These are phyloP conservation scores for Geosiphon pyriformis DNA, from an alignment of 192 early-diverging fungal genomes.

Conservation along the genomic window DNA sequence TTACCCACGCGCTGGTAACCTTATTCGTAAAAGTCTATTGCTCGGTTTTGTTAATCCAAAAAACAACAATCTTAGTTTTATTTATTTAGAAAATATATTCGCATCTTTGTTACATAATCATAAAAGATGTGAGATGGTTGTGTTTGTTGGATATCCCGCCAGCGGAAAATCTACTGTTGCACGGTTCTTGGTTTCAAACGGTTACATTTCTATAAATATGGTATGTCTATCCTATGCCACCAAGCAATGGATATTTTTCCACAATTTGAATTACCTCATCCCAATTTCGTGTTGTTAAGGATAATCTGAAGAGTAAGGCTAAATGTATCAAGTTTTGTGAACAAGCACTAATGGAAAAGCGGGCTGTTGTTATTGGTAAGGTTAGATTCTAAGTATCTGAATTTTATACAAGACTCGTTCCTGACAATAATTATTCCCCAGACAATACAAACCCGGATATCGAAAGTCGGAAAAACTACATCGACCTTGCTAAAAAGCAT, in stretches of 20 bases:
- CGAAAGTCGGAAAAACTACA: slow-evolving; percentile 55
- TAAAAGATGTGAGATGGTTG: slow-evolving; percentile 50
- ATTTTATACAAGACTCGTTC: background rate
- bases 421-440: background rate
- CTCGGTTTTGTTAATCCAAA: background rate
- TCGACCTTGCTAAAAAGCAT: slow-evolving; percentile 53
- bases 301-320: slow-evolving; percentile 69
- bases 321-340: slow-evolving; percentile 62
- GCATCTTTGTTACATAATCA: slow-evolving; percentile 27
- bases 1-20: slow-evolving; percentile 30
- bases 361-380: slow-evolving; percentile 70
- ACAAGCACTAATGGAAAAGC: slow-evolving; percentile 44
- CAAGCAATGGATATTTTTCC: no score
- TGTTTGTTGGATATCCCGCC: slow-evolving; percentile 80
- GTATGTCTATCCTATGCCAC: slow-evolving; percentile 10
- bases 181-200: slow-evolving; percentile 53
- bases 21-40: background rate
- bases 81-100: background rate
- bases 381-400: background rate
- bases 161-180: slow-evolving; percentile 80
- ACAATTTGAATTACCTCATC: no score
- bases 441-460: slow-evolving; percentile 80
- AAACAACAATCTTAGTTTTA: background rate
- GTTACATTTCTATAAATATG: slow-evolving; percentile 70
- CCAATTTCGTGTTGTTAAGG: slow-evolving; percentile 36